phyloP scores from a whole-genome alignment of 2,329 filamentous ascomycete species.

The Apiospora koreana region DNA sequence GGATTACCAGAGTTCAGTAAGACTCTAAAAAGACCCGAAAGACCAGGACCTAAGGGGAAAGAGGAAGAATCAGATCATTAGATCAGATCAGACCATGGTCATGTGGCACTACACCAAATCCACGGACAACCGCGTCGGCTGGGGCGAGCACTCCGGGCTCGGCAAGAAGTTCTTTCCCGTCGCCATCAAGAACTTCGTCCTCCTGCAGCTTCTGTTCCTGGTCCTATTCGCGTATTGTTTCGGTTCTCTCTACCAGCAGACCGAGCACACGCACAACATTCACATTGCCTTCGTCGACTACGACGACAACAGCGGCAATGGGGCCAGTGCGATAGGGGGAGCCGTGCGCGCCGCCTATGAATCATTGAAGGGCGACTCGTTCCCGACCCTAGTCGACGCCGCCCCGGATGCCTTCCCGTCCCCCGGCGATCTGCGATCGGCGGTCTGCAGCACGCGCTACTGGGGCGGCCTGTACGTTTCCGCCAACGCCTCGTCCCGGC shows the following conservation, averaged over 20 bases:
- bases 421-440: conserved; percentile 22
- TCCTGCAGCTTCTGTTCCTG: conserved; percentile 38
- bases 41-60: too few relatives aligned
- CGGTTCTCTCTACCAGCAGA: conserved; percentile 37
- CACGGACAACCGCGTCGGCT: conserved; percentile 2
- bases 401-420: conserved; percentile 20
- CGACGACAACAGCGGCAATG: conserved; percentile 22
- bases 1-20: neutral
- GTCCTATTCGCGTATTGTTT: conserved; percentile 37
- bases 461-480: conserved; percentile 35
- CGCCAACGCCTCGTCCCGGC: conserved; percentile 35
- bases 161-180: conserved; percentile 20
- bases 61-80: too few relatives aligned
- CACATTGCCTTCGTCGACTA: conserved; percentile 39
- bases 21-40: neutral
- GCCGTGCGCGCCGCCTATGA: conserved; percentile 34
- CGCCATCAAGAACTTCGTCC: conserved; percentile 31
- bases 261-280: conserved; percentile 33
- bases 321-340: conserved; percentile 31
- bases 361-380: conserved; percentile 26
- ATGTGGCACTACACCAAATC: conserved; percentile 11
- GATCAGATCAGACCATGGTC: too few relatives aligned
- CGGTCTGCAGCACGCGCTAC: conserved; percentile 36
- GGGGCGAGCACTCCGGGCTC: conserved; percentile 8
- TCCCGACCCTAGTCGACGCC: conserved; percentile 32